Conservation (phyloP, 148 eudicot genomes). For the Gaultheria prostrata region DNA sequence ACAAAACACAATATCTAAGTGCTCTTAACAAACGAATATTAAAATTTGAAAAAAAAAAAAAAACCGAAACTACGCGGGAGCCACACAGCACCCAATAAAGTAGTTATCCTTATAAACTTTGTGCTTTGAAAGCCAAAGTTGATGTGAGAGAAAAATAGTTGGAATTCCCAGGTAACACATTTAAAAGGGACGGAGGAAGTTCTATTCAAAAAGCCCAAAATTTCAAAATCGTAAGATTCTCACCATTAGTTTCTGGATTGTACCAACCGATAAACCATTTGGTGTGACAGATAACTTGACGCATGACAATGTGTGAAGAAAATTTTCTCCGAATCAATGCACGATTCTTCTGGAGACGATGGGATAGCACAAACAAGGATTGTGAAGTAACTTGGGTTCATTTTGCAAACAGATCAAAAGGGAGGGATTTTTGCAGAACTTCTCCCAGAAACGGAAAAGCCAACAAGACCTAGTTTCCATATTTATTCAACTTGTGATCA, state of each 20-base stretch:
- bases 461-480: neutral
- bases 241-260: slow-evolving; percentile 81
- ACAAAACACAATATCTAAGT: too few species aligned
- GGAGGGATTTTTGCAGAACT: neutral
- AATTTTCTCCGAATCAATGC: slow-evolving; percentile 47
- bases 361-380: slow-evolving; percentile 93
- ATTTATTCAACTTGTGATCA: neutral
- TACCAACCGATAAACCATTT: slow-evolving; percentile 70
- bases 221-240: slow-evolving; percentile 20
- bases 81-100: too few species aligned
- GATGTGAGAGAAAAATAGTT: too few species aligned
- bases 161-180: too few species aligned
- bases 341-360: slow-evolving; percentile 67
- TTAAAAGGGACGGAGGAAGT: too few species aligned
- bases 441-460: neutral
- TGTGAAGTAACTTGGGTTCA: slow-evolving; percentile 63
- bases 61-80: too few species aligned
- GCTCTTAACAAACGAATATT: too few species aligned
- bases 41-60: too few species aligned
- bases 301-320: slow-evolving; percentile 59
- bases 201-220: neutral
- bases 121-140: too few species aligned
- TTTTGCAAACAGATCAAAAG: neutral
- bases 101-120: too few species aligned
- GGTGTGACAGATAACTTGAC: slow-evolving; percentile 80